These are phyloP conservation scores for Vicia sativa DNA, from an alignment of 306 rosid species.

Conservation along the genomic window DNA sequence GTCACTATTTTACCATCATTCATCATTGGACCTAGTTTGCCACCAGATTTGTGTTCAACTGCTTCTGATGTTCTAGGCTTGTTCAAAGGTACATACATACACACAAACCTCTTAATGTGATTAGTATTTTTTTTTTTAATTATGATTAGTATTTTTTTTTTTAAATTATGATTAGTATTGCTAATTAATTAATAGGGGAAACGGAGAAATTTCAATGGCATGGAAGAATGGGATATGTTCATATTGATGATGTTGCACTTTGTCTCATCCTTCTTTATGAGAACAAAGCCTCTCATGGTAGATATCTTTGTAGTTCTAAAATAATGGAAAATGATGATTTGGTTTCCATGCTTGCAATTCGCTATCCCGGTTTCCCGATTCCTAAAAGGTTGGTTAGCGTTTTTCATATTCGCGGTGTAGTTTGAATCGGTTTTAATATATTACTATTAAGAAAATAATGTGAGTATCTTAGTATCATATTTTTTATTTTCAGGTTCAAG, in stretches of 20 bases:
- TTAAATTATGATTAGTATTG: not conserved
- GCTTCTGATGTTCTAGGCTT: conserved; percentile 81
- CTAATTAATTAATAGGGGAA: conserved; percentile 53
- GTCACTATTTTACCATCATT: conserved; percentile 72
- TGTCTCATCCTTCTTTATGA: conserved; percentile 71
- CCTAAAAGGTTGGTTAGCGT: conserved; percentile 54
- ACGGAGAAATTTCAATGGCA: conserved; percentile 58
- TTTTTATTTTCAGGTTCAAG: conserved; percentile 56
- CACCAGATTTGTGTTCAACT: conserved; percentile 72
- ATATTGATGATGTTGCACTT: conserved; percentile 79
- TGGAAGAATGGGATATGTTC: conserved; percentile 90
- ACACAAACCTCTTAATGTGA: not conserved
- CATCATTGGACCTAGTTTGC: conserved; percentile 72
- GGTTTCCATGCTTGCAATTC: conserved; percentile 49
- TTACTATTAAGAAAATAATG: not conserved
- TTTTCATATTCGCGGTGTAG: not conserved
- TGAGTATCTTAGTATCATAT: not conserved
- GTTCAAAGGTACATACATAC: conserved; percentile 51
- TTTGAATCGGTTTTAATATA: no score
- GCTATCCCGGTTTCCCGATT: conserved; percentile 69
- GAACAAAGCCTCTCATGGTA: conserved; percentile 53
- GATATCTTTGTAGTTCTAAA: conserved; percentile 71
- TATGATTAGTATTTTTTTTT: not conserved
- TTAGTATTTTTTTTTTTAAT: not conserved
- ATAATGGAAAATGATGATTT: conserved; percentile 55